phyloP scores from a whole-genome alignment of 148 eudicot genomes.

The Fagopyrum homotropicum region DNA sequence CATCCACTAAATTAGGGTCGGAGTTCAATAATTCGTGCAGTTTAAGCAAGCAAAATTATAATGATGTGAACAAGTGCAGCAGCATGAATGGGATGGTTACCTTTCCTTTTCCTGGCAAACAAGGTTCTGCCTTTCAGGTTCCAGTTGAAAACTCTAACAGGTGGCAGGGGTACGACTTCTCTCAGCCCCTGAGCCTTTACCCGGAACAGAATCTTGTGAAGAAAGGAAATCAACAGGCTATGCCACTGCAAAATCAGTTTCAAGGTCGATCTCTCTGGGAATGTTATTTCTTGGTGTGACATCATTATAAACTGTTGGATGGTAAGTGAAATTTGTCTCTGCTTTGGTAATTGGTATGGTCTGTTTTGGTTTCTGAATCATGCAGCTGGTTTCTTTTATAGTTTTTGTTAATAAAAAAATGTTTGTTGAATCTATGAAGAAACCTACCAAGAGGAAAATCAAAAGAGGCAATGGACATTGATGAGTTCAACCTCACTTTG shows the following conservation, averaged over 20 bases:
- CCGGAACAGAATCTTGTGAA: slow-evolving; percentile 40
- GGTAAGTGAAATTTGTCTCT: slow-evolving; percentile 21
- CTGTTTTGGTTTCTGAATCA: neutral
- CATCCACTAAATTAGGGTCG: slow-evolving; percentile 30
- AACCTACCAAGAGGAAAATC: slow-evolving; percentile 37
- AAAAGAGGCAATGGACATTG: slow-evolving; percentile 37
- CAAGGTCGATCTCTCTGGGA: slow-evolving; percentile 78
- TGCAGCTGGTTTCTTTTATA: neutral
- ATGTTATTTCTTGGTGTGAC: slow-evolving; percentile 82
- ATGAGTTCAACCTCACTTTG: slow-evolving; percentile 47
- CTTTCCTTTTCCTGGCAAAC: slow-evolving; percentile 98
- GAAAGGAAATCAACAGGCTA: slow-evolving; percentile 48
- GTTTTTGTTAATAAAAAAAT: neutral
- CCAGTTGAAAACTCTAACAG: slow-evolving; percentile 39
- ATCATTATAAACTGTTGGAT: slow-evolving; percentile 21
- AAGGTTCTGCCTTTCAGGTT: slow-evolving; percentile 38
- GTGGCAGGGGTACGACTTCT: slow-evolving; percentile 45
- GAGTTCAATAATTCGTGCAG: slow-evolving; percentile 38
- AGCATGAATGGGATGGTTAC: slow-evolving; percentile 36
- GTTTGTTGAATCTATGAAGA: slow-evolving; percentile 12
- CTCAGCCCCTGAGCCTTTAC: slow-evolving; percentile 32
- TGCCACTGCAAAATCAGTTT: slow-evolving; percentile 50
- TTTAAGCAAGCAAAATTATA: slow-evolving; percentile 29
- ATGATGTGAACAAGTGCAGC: slow-evolving; percentile 35
- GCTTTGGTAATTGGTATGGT: too few relatives aligned